Evolutionary conservation across 768 basidiomycete species (phyloP).

Genomic region (Boletus coccyginus): DNA sequence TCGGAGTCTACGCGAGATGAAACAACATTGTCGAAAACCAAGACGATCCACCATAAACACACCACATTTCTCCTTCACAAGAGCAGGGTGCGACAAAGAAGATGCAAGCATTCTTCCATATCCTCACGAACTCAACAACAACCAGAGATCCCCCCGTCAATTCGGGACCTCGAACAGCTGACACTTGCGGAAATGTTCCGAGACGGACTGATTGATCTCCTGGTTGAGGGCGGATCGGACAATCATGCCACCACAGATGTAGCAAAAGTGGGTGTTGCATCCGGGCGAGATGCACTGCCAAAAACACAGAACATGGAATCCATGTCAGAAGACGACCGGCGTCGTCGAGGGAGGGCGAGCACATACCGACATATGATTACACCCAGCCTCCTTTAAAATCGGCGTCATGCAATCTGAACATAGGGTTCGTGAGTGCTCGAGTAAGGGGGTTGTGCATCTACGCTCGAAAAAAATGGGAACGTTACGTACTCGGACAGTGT

Average conservation of each 20-base stretch:
- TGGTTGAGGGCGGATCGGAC: conserved; percentile 35
- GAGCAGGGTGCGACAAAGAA: background rate
- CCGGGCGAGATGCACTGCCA: conserved; percentile 51
- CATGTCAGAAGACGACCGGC: background rate
- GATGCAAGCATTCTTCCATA: background rate
- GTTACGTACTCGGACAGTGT: conserved; percentile 53
- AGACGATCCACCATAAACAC: no score
- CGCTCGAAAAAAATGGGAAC: background rate
- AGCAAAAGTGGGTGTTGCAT: conserved; percentile 63
- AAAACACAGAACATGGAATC: background rate
- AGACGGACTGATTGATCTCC: conserved; percentile 31
- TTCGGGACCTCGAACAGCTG: conserved; percentile 35
- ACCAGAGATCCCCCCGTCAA: background rate
- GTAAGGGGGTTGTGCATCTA: background rate
- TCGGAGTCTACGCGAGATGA: no score
- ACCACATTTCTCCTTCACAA: background rate
- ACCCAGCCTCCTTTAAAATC: conserved; percentile 50
- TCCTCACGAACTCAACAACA: background rate
- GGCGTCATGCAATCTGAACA: conserved; percentile 44
- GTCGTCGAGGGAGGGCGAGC: background rate
- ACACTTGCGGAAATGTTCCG: conserved; percentile 35
- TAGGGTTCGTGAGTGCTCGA: background rate
- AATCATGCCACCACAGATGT: conserved; percentile 47
- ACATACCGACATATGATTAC: conserved; percentile 56
- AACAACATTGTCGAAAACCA: no score